A percentile compares a stretch with the other conserved stretches of the same genome.
phyloP scores from a whole-genome alignment of 73 alveolate genomes.

The Chromera velia region DNA sequence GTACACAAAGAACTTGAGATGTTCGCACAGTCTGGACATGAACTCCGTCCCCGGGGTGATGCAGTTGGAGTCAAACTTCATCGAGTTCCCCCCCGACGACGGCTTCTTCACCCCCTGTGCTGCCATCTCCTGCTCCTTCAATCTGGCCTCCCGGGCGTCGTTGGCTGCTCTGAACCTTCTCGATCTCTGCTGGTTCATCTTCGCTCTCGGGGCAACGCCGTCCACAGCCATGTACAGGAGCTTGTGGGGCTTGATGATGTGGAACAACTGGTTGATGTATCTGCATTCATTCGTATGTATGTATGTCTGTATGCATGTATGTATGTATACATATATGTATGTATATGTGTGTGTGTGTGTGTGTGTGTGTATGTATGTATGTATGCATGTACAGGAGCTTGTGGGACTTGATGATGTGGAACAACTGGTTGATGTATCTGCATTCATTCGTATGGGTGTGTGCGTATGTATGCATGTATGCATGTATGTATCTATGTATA shows the following conservation, averaged over 20 bases:
- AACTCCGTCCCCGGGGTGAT: slow-evolving; percentile 46
- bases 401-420: slow-evolving; percentile 73
- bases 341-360: neutral
- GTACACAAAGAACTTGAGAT: slow-evolving; percentile 12
- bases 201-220: slow-evolving; percentile 63
- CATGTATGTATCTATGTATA: no score
- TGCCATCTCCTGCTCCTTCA: slow-evolving; percentile 15
- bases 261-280: slow-evolving; percentile 26
- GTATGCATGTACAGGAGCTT: slow-evolving; percentile 76
- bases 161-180: slow-evolving; percentile 44
- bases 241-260: slow-evolving; percentile 79
- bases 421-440: slow-evolving; percentile 27
- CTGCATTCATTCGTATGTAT: neutral
- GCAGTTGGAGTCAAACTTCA: slow-evolving; percentile 29
- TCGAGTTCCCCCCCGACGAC: neutral
- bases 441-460: no score
- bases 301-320: neutral
- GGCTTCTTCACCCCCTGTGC: no score
- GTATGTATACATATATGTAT: slow-evolving; percentile 55
- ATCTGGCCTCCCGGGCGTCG: slow-evolving; percentile 32
- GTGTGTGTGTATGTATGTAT: neutral
- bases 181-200: slow-evolving; percentile 44
- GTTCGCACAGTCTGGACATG: slow-evolving; percentile 37
- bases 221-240: slow-evolving; percentile 89
- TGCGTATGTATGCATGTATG: no score